These are phyloP conservation scores for Saposhnikovia divaricata DNA, from an alignment of 129 eudicot species.

Conservation along the genomic window DNA sequence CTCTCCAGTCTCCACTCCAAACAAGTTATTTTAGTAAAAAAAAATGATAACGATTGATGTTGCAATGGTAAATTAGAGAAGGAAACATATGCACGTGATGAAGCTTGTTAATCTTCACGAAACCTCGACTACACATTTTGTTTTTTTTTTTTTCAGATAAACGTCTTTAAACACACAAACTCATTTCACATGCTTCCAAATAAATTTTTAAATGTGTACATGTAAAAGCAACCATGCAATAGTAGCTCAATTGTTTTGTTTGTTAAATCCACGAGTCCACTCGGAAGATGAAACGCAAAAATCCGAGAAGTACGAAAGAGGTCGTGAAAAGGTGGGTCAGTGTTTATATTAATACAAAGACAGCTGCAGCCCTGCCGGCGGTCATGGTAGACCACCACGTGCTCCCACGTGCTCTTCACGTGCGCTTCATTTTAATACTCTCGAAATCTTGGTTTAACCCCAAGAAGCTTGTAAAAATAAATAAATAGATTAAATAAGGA, in stretches of 20 bases:
- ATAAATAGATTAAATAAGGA: no score
- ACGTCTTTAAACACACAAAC: background rate
- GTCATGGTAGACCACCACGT: slow-evolving; percentile 12
- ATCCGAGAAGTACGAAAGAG: background rate
- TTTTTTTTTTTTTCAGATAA: background rate
- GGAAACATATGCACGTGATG: background rate
- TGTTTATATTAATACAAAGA: background rate
- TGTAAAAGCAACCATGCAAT: background rate
- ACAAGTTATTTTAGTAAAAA: no score
- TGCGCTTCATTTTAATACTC: background rate
- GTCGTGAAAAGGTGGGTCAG: slow-evolving; percentile 8
- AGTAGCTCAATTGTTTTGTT: background rate
- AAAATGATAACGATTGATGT: background rate
- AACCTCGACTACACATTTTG: background rate
- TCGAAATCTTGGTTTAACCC: no score
- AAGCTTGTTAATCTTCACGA: background rate
- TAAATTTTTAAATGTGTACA: background rate
- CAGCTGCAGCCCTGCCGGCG: slow-evolving; percentile 9
- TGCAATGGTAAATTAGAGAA: background rate
- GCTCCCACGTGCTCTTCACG: slow-evolving; percentile 11
- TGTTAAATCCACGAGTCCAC: background rate
- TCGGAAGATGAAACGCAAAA: background rate
- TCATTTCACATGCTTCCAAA: background rate
- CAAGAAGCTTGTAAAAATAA: no score
- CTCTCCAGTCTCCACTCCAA: no score